Evolutionary conservation across 2,329 filamentous ascomycete species (phyloP).

Genomic region (Beauveria sp.): DNA sequence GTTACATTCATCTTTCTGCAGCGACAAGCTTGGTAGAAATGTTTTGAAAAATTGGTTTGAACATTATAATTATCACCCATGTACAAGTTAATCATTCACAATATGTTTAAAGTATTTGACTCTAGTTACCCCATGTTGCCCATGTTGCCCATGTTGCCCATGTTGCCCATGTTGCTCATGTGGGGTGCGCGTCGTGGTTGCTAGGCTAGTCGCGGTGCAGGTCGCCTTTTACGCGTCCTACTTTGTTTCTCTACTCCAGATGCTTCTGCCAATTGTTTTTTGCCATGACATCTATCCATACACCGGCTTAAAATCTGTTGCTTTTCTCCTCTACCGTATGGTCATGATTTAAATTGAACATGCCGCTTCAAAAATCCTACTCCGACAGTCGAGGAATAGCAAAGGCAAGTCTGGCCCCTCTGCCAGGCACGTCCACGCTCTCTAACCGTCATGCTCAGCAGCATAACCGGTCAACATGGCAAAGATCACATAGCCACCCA

Average conservation of each 20-base stretch:
- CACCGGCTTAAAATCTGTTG: neutral
- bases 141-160: neutral
- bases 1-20: too few species aligned
- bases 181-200: constrained; percentile 10
- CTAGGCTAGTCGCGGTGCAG: constrained; percentile 7
- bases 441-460: neutral
- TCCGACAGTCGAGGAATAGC: constrained; percentile 8
- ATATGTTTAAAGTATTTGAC: too few species aligned
- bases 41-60: too few species aligned
- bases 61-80: too few species aligned
- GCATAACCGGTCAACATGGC: constrained; percentile 41
- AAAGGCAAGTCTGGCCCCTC: neutral
- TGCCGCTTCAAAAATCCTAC: constrained; percentile 18
- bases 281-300: neutral
- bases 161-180: neutral
- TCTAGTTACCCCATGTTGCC: too few species aligned
- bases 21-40: too few species aligned
- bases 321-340: constrained; percentile 13
- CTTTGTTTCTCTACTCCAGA: neutral
- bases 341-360: constrained; percentile 17
- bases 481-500: constrained; percentile 46
- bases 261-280: neutral
- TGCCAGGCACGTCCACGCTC: too few species aligned
- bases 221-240: constrained; percentile 8
- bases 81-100: too few species aligned